Evolutionary conservation across 192 early-diverging fungal species (phyloP), one percentile per base, ranked within the genome.

Genomic region (Backusella morwellensis): DNA sequence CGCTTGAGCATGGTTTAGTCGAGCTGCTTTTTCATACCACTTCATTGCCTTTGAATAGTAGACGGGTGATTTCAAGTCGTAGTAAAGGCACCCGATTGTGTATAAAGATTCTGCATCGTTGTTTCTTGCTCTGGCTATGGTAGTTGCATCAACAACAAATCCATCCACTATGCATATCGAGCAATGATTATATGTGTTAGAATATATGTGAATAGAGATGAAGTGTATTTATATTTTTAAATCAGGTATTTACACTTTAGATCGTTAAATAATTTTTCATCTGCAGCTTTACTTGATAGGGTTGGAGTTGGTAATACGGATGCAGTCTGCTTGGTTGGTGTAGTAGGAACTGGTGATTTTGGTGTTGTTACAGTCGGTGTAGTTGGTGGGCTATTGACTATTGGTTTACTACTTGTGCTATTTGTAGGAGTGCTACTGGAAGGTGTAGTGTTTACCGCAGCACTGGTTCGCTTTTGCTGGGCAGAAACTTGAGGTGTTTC

Each of bases 11-110:
- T 94, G 92, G 19, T 91, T 93, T 73, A 86, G 86, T 68, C 85
- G 77, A 9, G 93, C 94, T 67, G 88, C 84, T 34, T 83, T 72
- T 54, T 82, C 72, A 77, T 87, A 96, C 85, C 91, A 94, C 56
- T 76, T 72, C 0, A 85, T 75, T 5, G 88, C 89, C 8, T 29
- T 63, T 23, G 56, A 23, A 26, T 63, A 63, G 8, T 29, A 63
- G 9, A 5, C 12, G 8, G 56, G 23, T 4, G 21, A 29, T 63
- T 63, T 63, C 29, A 29, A 29, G 4, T 63, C 56, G 12, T 63
- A 63, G 56, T 63, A 63, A 63, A 63, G 23, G 11, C 23, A 21
- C 2, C 56, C 56, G 4, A 63, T 14, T 12, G 29, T 11, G 4
- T 63, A 63, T 9, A 63, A n/a, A 2, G 56, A 63, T 63, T 63